Evolutionary conservation across 192 early-diverging fungal species (phyloP).

Genomic region (Spizellomyces sp.): DNA sequence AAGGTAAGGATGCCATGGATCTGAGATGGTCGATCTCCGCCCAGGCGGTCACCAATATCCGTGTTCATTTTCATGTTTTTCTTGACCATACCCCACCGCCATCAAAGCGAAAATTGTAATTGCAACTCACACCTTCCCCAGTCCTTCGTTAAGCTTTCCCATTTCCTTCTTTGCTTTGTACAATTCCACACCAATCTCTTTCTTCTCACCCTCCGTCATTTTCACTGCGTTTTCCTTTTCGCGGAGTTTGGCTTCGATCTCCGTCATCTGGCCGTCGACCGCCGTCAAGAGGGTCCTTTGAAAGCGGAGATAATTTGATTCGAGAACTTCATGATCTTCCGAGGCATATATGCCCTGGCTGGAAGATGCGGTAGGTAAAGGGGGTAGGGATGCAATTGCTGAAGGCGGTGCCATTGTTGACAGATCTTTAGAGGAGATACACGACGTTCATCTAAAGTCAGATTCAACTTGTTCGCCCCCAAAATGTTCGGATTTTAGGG

Average conservation of each 20-base stretch:
- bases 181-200: constrained; percentile 44
- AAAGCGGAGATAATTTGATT: constrained; percentile 43
- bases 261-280: constrained; percentile 47
- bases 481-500: no score
- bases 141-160: constrained; percentile 43
- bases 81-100: neutral
- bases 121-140: constrained; percentile 43
- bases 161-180: constrained; percentile 48
- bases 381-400: neutral
- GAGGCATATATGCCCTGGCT: neutral
- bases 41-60: no score
- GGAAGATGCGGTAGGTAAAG: neutral
- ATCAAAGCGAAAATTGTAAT: neutral
- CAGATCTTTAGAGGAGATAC: no score
- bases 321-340: constrained; percentile 41
- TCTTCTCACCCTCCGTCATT: constrained; percentile 47
- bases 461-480: no score
- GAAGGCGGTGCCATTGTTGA: no score
- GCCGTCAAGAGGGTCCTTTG: constrained; percentile 46
- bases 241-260: constrained; percentile 41
- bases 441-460: no score
- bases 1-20: neutral
- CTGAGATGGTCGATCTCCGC: no score
- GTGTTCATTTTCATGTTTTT: no score
- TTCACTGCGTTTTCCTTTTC: constrained; percentile 44